Evolutionary conservation across 176 grass and related monocot genomes (phyloP).

Genomic region (Triticum turgidum): DNA sequence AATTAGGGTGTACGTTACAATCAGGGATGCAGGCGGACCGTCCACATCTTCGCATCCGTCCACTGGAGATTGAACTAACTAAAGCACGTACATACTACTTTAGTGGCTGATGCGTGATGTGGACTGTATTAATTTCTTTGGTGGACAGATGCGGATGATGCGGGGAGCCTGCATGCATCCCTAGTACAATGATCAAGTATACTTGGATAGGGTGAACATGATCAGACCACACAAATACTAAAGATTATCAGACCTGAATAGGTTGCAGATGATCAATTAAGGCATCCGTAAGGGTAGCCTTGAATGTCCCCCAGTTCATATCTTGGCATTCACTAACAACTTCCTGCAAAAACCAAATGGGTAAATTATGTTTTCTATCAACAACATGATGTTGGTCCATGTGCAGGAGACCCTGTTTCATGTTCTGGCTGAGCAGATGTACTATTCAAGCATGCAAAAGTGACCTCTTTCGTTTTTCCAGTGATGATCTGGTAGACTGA

Average conservation of each 20-base stretch:
- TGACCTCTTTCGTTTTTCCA: slow-evolving; percentile 93
- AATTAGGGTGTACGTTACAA: background rate
- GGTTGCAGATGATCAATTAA: slow-evolving; percentile 87
- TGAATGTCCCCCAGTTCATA: slow-evolving; percentile 98
- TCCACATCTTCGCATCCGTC: too few relatives aligned
- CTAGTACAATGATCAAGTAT: background rate
- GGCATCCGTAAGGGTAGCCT: slow-evolving; percentile 70
- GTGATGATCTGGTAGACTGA: slow-evolving; percentile 84
- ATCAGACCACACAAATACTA: background rate
- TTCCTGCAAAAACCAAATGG: slow-evolving; percentile 55
- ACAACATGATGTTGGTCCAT: background rate
- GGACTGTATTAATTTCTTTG: too few relatives aligned
- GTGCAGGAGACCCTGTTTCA: slow-evolving; percentile 1
- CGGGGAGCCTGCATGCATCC: too few relatives aligned
- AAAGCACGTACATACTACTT: too few relatives aligned
- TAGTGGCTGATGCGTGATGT: too few relatives aligned
- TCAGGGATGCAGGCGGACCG: too few relatives aligned
- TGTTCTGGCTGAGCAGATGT: slow-evolving; percentile 7
- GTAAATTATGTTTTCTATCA: slow-evolving; percentile 3
- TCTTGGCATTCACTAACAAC: slow-evolving; percentile 72
- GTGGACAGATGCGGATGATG: too few relatives aligned
- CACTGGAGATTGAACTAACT: too few relatives aligned
- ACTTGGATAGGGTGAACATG: slow-evolving; percentile 1
- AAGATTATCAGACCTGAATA: slow-evolving; percentile 61
- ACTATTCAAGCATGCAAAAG: background rate